Base-by-base conservation (phyloP, 163 green algal species). In the Trebouxiophyceae sp. region DNA sequence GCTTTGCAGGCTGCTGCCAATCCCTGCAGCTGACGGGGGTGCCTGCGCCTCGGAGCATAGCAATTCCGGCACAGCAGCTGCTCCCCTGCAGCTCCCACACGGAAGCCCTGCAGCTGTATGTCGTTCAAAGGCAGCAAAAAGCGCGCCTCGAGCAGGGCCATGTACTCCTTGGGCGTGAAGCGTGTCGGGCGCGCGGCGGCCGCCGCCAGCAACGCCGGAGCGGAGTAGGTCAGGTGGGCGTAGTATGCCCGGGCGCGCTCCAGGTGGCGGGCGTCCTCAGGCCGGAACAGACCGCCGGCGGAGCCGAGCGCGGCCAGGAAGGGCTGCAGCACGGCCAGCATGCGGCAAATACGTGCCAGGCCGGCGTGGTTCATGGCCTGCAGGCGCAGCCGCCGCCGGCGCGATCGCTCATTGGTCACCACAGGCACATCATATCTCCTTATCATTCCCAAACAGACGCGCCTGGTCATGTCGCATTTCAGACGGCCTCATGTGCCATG, bases 251-350 rank as follows among this genome's bases (percentile, higher is more conserved):
- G 74, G 1, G 79, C 70, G 3, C 65, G 39, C 44, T 83, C 77
- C 46, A 81, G 75, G 0, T 57, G 19, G 22, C 68, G 68, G 2
- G 64, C 27, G 7, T 47, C 60, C 45, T 79, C 69, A 26, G 57
- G 55, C 1, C 65, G 65, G 67, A 71, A 69, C 19, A 16, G 19
- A 29, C 55, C 58, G 12, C 58, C 28, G 24, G 58, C 0, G 5
- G 69, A 65, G 12, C 65, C 70, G 28, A 81, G 63, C 6, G 47
- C 62, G 26, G 59, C 58, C n/a, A 90, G 68, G 2, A 59, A 34
- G 4, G 80, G 78, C 71, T 90, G 82, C 70, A 89, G 67, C 45
- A 75, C 62, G 20, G 81, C 68, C 65, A 90, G 70, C 54, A 79
- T 74, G 28, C 78, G 78, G 32, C 77, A 75, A 64, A 87, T 80